phyloP scores from a whole-genome alignment of 78 protist genomes.

The Bodo saltans region DNA sequence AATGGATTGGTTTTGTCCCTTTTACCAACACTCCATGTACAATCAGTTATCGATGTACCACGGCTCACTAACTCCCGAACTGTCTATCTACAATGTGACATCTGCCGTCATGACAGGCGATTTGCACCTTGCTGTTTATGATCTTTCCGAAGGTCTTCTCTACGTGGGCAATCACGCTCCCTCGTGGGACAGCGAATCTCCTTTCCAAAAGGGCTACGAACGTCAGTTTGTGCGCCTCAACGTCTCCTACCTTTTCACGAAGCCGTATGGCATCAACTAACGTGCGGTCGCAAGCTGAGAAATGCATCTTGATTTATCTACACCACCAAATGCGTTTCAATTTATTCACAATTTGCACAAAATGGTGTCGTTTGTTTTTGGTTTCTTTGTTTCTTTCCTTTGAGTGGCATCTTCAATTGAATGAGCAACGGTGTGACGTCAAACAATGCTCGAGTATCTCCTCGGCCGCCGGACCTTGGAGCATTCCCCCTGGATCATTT shows the following conservation, averaged over 20 bases:
- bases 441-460: too few relatives aligned
- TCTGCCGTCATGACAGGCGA: conserved; percentile 19
- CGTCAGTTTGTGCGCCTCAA: conserved; percentile 11
- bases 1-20: conserved; percentile 49
- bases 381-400: too few relatives aligned
- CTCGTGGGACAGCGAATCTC: neutral
- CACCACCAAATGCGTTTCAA: too few relatives aligned
- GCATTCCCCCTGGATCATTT: conserved; percentile 25
- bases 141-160: neutral
- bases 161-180: neutral
- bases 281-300: too few relatives aligned
- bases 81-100: conserved; percentile 14
- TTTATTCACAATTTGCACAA: too few relatives aligned
- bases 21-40: neutral
- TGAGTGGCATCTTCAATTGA: too few relatives aligned
- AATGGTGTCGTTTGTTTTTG: too few relatives aligned
- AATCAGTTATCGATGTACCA: conserved; percentile 5
- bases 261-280: neutral
- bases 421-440: too few relatives aligned
- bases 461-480: conserved; percentile 8
- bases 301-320: too few relatives aligned
- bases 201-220: conserved; percentile 5
- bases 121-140: conserved; percentile 38
- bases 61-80: conserved; percentile 21
- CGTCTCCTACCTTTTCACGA: conserved; percentile 25